Percentiles rank a stretch among this genome's conserved stretches.
phyloP scores from a whole-genome alignment of 495 filamentous ascomycete species.

The Tuber indicum region DNA sequence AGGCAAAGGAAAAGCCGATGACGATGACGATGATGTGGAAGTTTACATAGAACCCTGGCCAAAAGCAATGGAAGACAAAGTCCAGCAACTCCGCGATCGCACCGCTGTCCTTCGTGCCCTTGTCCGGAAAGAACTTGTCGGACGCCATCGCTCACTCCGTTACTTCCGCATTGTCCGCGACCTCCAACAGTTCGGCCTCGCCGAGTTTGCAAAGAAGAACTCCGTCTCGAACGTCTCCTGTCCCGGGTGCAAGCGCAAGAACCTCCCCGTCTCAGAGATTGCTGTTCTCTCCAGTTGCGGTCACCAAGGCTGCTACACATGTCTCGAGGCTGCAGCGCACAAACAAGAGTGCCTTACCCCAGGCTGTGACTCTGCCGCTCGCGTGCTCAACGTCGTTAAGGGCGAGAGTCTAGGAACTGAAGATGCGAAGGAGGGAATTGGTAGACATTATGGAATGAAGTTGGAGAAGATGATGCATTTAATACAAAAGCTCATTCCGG shows the following conservation, averaged over 20 bases:
- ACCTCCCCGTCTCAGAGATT: slow-evolving; percentile 34
- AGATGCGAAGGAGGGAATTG: slow-evolving; percentile 34
- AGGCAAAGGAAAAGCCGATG: slow-evolving; percentile 6
- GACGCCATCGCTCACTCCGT: slow-evolving; percentile 40
- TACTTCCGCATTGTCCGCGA: slow-evolving; percentile 41
- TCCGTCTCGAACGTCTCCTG: slow-evolving; percentile 40
- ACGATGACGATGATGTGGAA: slow-evolving; percentile 24
- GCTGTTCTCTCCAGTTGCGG: slow-evolving; percentile 51
- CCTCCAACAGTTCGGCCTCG: slow-evolving; percentile 38
- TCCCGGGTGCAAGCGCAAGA: slow-evolving; percentile 38
- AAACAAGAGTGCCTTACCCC: slow-evolving; percentile 34
- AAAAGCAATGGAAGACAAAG: slow-evolving; percentile 31
- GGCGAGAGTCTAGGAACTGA: slow-evolving; percentile 42
- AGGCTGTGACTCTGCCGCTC: slow-evolving; percentile 36
- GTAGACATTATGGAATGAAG: slow-evolving; percentile 47
- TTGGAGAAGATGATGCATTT: slow-evolving; percentile 48
- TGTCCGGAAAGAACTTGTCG: slow-evolving; percentile 39
- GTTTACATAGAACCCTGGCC: slow-evolving; percentile 35
- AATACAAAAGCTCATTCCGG: slow-evolving; percentile 44
- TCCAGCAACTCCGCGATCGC: slow-evolving; percentile 36
- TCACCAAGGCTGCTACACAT: slow-evolving; percentile 48
- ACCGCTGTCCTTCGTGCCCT: slow-evolving; percentile 35
- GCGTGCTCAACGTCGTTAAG: slow-evolving; percentile 43
- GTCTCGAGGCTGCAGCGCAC: slow-evolving; percentile 40
- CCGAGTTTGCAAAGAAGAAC: slow-evolving; percentile 32